Evolutionary conservation across 1,284 basidiomycete species (phyloP).

Genomic region (Leucoagaricus sp.): DNA sequence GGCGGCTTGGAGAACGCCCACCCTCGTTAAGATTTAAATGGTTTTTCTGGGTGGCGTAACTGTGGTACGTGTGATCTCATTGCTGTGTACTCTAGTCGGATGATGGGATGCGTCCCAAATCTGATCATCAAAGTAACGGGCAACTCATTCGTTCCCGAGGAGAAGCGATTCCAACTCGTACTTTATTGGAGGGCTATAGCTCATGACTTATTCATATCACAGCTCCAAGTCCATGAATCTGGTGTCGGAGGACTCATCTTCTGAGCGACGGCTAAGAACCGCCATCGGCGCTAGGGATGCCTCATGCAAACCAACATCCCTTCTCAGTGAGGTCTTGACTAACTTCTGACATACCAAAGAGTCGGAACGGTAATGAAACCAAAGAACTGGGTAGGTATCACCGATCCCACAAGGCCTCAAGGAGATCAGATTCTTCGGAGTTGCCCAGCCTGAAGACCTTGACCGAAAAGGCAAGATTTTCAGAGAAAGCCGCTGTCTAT

Average conservation of each 20-base stretch:
- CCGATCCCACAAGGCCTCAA: neutral
- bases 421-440: conserved; percentile 8
- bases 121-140: conserved; percentile 2
- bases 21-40: neutral
- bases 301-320: neutral
- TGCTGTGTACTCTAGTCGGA: neutral
- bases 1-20: neutral
- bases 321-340: neutral
- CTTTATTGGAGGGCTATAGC: neutral
- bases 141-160: neutral
- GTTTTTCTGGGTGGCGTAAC: neutral
- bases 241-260: no score
- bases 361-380: neutral
- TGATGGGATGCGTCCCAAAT: neutral
- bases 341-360: neutral
- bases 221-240: no score
- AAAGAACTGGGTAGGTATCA: neutral
- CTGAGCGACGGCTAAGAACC: no score
- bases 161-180: neutral
- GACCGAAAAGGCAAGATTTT: neutral
- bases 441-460: neutral
- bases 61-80: neutral
- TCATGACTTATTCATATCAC: neutral
- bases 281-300: no score
- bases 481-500: neutral